A percentile compares a stretch with the other conserved stretches of the same genome.
phyloP scores from a whole-genome alignment of 345 rosid species.

The Lepidium didymum region DNA sequence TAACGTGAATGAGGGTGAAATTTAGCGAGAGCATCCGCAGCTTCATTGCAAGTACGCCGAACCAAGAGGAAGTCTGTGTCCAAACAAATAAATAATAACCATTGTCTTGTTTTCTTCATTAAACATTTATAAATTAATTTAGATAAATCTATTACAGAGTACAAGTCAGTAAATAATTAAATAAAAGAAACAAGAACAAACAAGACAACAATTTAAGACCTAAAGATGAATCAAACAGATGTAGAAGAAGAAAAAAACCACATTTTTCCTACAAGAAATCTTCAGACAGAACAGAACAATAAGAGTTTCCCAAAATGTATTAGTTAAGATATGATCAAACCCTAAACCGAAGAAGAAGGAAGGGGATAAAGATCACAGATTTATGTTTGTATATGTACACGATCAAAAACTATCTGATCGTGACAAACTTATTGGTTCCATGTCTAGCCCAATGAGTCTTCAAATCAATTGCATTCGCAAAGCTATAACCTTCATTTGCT shows the following conservation, averaged over 20 bases:
- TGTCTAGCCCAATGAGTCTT: conserved; percentile 91
- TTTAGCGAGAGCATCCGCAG: no score
- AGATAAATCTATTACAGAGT: background rate
- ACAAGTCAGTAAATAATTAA: background rate
- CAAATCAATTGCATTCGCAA: conserved; percentile 73
- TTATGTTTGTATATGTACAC: background rate
- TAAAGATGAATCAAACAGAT: background rate
- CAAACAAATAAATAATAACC: no score
- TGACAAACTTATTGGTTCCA: conserved; percentile 95
- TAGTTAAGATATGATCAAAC: background rate
- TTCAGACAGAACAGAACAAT: background rate
- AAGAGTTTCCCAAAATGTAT: background rate
- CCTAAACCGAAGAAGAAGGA: no score
- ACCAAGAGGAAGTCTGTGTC: no score
- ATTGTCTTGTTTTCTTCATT: background rate
- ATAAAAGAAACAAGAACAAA: background rate
- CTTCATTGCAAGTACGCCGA: no score
- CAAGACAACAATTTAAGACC: background rate
- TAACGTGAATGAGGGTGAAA: no score
- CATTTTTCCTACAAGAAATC: background rate
- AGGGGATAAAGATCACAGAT: background rate
- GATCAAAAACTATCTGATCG: conserved; percentile 56
- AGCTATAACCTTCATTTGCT: conserved; percentile 70
- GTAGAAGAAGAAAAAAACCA: background rate
- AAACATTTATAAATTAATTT: background rate